phyloP scores from a whole-genome alignment of 306 rosid species.

The Castanopsis chinensis region DNA sequence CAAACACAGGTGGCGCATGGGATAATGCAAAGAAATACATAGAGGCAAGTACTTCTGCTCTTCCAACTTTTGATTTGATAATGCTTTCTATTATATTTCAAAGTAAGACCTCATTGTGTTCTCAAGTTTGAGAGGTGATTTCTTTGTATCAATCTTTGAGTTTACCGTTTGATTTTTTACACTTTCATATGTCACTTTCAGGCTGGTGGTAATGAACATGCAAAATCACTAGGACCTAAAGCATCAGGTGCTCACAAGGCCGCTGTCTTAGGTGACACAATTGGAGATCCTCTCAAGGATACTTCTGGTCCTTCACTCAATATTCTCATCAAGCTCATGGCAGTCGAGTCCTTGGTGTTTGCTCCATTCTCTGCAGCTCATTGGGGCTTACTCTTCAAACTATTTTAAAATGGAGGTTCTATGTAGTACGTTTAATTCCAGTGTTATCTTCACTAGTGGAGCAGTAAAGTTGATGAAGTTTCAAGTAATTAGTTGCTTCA shows the following conservation, averaged over 20 bases:
- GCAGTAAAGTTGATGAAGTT: neutral
- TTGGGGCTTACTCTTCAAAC: constrained; percentile 62
- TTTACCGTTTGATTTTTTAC: neutral
- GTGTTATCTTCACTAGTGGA: neutral
- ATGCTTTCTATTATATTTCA: neutral
- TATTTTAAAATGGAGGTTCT: constrained; percentile 23
- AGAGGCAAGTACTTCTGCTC: constrained; percentile 37
- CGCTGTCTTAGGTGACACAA: constrained; percentile 56
- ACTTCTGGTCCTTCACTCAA: constrained; percentile 70
- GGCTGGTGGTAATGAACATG: constrained; percentile 64
- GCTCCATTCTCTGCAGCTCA: constrained; percentile 70
- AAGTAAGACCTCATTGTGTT: neutral
- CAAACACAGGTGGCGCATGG: constrained; percentile 76
- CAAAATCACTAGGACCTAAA: constrained; percentile 61
- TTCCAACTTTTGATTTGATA: constrained; percentile 9
- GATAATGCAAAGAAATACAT: constrained; percentile 70
- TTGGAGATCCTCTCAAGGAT: constrained; percentile 66
- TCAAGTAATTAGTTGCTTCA: neutral
- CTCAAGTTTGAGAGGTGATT: neutral
- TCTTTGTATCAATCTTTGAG: neutral
- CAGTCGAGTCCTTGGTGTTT: constrained; percentile 62
- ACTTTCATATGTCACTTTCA: constrained; percentile 7
- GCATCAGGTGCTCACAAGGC: constrained; percentile 66
- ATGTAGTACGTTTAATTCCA: neutral
- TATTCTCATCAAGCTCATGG: constrained; percentile 66